Evolutionary conservation across 83 land plant species (phyloP), one percentile per base, ranked within the genome.

Genomic region (Picea mariana): DNA sequence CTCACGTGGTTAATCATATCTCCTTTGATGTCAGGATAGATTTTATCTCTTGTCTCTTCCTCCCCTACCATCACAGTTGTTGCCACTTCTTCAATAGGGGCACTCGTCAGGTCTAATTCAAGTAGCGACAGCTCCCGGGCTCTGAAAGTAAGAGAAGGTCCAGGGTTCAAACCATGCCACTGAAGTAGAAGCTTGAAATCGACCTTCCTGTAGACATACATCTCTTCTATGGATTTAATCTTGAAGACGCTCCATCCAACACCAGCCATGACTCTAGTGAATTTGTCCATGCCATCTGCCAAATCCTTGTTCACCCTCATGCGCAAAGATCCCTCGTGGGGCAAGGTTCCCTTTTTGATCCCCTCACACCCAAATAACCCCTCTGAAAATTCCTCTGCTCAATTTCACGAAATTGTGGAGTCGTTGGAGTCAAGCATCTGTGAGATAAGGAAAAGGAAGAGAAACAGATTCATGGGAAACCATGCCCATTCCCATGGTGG

Each of bases 141-240:
- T 21, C 77, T 42, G 12, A 47, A 73, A 23, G 26, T 59, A 0
- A 59, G 77, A 12, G 77, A 42, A 73, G 59, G 77, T 18, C 55
- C 42, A 73, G 59, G 77, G 77, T 73, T 73, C 16, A 15, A 44
- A 47, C 77, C 59, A 26, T 73, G 59, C 77, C 77, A 73, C 58
- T 73, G 77, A 8, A 73, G 77, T 52, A 27, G 21, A 42, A 73
- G 77, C 16, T 73, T 73, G 21, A 34, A 42, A 73, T 73, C 77
- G 21, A 73, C 11, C 15, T 73, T 73, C 11, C 77, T 73, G n/a
- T 73, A 73, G 21, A 73, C 77, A 44, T 20, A 73, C 11, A 44
- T 8, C 16, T 73, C 77, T 4, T 73, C 77, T 27, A 7, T 42
- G n/a, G 77, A 9, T 6, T 47, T 73, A 9, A 20, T 73, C 55